Conservation (phyloP, 1,284 basidiomycete genomes). For the Heterobasidion occidentale region DNA sequence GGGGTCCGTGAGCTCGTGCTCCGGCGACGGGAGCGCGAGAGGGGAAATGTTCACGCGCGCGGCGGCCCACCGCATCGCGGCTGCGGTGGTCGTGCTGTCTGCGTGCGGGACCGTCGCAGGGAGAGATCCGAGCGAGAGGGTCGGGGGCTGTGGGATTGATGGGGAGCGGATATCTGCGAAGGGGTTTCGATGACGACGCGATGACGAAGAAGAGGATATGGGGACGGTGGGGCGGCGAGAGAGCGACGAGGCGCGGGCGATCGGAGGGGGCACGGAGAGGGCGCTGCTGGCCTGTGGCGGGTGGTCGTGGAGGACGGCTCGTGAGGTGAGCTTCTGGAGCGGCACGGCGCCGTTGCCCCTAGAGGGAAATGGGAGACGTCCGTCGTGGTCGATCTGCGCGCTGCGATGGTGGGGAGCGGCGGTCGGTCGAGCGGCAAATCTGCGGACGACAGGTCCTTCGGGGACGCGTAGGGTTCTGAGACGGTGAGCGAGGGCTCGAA, state of each 20-base stretch:
- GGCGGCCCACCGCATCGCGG: slow-evolving; percentile 79
- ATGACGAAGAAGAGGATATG: slow-evolving; percentile 10
- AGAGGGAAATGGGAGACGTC: background rate
- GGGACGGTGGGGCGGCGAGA: slow-evolving; percentile 5
- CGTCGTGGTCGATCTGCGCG: background rate
- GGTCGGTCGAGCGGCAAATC: background rate
- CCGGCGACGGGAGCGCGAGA: slow-evolving; percentile 77
- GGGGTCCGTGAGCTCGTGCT: slow-evolving; percentile 81
- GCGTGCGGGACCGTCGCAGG: slow-evolving; percentile 26
- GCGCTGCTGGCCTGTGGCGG: background rate
- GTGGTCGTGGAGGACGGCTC: background rate
- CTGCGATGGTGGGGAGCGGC: background rate
- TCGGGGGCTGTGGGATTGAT: slow-evolving; percentile 17
- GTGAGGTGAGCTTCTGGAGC: background rate
- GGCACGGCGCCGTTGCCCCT: no score
- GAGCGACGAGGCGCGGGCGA: slow-evolving; percentile 10
- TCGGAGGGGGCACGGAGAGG: background rate
- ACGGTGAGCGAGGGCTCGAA: slow-evolving; percentile 14
- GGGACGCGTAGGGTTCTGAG: background rate
- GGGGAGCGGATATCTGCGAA: slow-evolving; percentile 39
- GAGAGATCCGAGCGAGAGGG: slow-evolving; percentile 18
- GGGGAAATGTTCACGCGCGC: slow-evolving; percentile 70
- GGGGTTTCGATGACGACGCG: slow-evolving; percentile 49
- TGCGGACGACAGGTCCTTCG: background rate
- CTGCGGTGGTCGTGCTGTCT: slow-evolving; percentile 64